Percentiles rank a stretch among this genome's conserved stretches.
Conservation (phyloP, 2,329 filamentous ascomycete species). For the Xylariaceae sp. region DNA sequence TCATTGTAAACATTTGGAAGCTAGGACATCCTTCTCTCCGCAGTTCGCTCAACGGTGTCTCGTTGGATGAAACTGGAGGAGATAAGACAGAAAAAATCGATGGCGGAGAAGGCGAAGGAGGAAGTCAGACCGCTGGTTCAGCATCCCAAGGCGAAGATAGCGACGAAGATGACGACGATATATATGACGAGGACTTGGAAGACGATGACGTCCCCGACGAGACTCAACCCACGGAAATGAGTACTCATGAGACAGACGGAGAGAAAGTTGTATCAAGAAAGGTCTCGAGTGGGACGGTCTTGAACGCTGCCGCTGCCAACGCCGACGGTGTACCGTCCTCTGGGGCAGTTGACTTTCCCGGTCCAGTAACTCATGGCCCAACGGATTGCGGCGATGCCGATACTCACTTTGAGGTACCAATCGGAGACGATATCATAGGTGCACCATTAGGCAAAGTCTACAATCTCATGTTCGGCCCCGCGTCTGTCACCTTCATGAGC, state of each 20-base stretch:
- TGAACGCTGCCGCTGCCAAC: constrained; percentile 47
- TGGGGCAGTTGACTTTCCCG: constrained; percentile 67
- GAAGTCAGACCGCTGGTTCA: constrained; percentile 51
- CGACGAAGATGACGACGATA: constrained; percentile 69
- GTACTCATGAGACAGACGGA: constrained; percentile 46
- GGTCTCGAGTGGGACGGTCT: constrained; percentile 54
- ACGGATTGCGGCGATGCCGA: constrained; percentile 80
- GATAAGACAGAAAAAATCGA: constrained; percentile 89
- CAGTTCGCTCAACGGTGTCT: constrained; percentile 85
- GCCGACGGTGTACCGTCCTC: constrained; percentile 44
- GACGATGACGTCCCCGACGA: constrained; percentile 54
- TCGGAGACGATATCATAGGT: constrained; percentile 81
- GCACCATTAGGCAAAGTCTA: constrained; percentile 92
- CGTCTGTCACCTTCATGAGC: constrained; percentile 74
- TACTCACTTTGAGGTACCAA: constrained; percentile 76
- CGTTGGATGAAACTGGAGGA: constrained; percentile 74
- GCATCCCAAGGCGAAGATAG: constrained; percentile 63
- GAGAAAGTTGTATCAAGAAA: constrained; percentile 69
- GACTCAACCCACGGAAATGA: constrained; percentile 37
- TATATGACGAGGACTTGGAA: constrained; percentile 77
- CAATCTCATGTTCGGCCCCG: constrained; percentile 77
- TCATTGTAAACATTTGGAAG: constrained; percentile 98
- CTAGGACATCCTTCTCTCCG: constrained; percentile 88
- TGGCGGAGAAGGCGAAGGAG: constrained; percentile 39
- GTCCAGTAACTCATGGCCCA: constrained; percentile 73